Base-by-base conservation (phyloP, 192 early-diverging fungal genomes). In the Lobosporangium transversale region DNA sequence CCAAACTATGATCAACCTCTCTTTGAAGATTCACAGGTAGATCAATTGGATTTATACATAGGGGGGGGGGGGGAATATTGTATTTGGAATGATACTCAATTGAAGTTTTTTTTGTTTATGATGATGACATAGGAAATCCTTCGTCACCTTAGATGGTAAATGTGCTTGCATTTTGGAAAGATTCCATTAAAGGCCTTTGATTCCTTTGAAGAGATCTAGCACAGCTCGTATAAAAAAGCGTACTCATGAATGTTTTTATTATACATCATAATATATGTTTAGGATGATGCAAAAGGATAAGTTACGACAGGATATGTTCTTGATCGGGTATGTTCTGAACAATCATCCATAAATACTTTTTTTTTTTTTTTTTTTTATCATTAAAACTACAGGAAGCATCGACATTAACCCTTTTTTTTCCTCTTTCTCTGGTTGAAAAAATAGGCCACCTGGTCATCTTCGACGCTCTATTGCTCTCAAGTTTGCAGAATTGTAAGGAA, bases 271-370 rank as follows among this genome's bases (percentile, higher is more conserved):
- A n/a, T n/a, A n/a, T n/a, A n/a, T n/a, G 14, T 18, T 29, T 70
- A 87, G 93, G 93, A 93, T 94, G 81, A 91, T 94, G 86, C 89
- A 93, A 76, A 94, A 94, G 65, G 92, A 92, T 42, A 85, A 83
- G 58, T 80, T 93, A 12, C 83, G 88, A 5, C 93, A 94, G 83
- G 92, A 94, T 69, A 89, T 93, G 75, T 94, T 94, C 69, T 81
- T 94, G 55, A 84, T 92, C 35, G 91, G 91, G 81, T 83, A 78
- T 37, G 44, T 30, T 35, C 14, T 31, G 8, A 26, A 24, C 14
- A 45, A 15, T 42, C 40, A 9, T 17, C 40, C 9, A 42, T 42
- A 17, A 17, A 42, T n/a, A n/a, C n/a, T n/a, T n/a, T n/a, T n/a
- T n/a, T n/a, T n/a, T n/a, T n/a, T n/a, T n/a, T n/a, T n/a, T n/a